Conservation (phyloP, 208 protist genomes). For the Polymyxa betae region DNA sequence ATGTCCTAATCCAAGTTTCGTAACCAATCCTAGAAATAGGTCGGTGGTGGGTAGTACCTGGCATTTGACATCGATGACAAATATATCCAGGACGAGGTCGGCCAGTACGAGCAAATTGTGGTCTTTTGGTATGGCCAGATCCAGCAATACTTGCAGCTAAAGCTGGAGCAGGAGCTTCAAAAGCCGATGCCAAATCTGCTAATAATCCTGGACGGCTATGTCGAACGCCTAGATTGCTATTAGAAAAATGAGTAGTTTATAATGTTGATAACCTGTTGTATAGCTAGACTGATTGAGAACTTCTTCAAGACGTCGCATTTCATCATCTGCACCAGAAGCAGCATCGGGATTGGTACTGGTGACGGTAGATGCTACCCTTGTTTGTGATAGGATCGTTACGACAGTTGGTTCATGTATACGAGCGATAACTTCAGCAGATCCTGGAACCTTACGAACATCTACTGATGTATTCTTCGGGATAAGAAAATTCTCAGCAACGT, state of each 20-base stretch:
- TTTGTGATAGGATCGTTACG: not conserved
- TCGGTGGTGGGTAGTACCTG: not conserved
- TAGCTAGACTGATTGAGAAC: conserved; percentile 12
- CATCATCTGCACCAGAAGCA: not conserved
- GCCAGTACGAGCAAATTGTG: conserved; percentile 31
- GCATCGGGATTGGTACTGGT: not conserved
- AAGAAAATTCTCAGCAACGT: conserved; percentile 39
- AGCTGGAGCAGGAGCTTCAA: not conserved
- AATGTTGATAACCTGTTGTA: not conserved
- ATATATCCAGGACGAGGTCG: conserved; percentile 14
- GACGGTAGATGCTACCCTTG: not conserved
- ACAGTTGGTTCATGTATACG: not conserved
- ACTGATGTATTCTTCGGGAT: conserved; percentile 51
- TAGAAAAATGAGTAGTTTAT: not conserved
- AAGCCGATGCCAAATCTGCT: not conserved
- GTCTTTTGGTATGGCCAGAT: not conserved
- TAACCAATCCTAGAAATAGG: not conserved
- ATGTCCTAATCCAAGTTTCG: not conserved
- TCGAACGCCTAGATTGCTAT: not conserved
- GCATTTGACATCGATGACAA: conserved; percentile 29
- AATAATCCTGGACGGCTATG: not conserved
- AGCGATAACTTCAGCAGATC: not conserved
- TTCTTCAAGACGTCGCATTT: not conserved
- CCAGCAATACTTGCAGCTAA: not conserved
- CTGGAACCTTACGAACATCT: conserved; percentile 4